Evolutionary conservation across 805 yeast genomes (phyloP).

Genomic region (Metschnikowia picachoensis): DNA sequence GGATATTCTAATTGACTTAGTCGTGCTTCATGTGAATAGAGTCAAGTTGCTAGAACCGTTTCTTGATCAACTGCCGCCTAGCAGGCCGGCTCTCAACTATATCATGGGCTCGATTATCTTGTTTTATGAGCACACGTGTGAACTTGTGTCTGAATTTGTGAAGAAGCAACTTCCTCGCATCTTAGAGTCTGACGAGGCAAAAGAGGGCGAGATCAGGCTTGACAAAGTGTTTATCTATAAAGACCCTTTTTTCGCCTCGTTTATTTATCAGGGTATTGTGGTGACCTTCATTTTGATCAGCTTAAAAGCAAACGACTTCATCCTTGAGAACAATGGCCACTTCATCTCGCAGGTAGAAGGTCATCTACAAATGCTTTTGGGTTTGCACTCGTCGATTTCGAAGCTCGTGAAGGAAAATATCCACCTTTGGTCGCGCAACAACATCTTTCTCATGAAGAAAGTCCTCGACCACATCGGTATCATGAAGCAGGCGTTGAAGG

Average conservation of each 20-base stretch:
- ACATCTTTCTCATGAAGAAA: constrained; percentile 29
- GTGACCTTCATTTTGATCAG: constrained; percentile 48
- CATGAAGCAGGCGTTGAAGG: constrained; percentile 15
- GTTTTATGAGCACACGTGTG: constrained; percentile 22
- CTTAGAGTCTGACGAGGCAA: constrained; percentile 6
- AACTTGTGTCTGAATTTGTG: constrained; percentile 13
- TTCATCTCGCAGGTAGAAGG: constrained; percentile 24
- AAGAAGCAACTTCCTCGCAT: constrained; percentile 11
- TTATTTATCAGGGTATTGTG: constrained; percentile 49
- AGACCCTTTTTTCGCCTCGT: constrained; percentile 47
- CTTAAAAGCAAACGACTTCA: constrained; percentile 35
- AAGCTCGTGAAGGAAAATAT: constrained; percentile 16
- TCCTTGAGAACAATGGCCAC: constrained; percentile 17
- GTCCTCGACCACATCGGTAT: constrained; percentile 26
- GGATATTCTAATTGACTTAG: constrained; percentile 43
- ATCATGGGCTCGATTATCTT: constrained; percentile 30
- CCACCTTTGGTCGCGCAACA: constrained; percentile 35
- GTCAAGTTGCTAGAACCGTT: constrained; percentile 53
- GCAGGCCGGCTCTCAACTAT: constrained; percentile 31
- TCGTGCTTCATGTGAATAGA: constrained; percentile 45
- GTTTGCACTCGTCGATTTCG: constrained; percentile 23
- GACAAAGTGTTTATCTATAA: constrained; percentile 36
- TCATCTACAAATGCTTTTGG: constrained; percentile 22
- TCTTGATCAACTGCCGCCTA: constrained; percentile 36
- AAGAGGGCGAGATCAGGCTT: constrained; percentile 16